phyloP scores from a whole-genome alignment of 2,329 filamentous ascomycete genomes.

The Sporothrix curviconia region DNA sequence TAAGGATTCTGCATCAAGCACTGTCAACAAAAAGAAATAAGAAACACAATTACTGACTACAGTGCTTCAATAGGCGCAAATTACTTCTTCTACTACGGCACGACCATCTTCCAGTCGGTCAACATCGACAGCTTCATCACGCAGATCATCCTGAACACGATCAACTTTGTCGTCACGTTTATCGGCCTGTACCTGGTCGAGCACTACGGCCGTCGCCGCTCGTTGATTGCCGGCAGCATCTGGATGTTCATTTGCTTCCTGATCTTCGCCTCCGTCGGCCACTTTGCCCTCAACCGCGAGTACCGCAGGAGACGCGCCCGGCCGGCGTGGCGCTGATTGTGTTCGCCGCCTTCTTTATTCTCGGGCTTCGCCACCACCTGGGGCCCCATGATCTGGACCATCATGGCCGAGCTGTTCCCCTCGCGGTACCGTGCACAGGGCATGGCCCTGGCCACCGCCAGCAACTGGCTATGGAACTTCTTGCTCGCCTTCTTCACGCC shows the following conservation, averaged over 20 bases:
- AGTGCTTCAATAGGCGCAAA: no score
- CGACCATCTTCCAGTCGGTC: conserved; percentile 59
- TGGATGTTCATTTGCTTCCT: conserved; percentile 63
- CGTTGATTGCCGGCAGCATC: conserved; percentile 57
- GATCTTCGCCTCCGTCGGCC: conserved; percentile 55
- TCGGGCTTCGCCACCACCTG: conserved; percentile 52
- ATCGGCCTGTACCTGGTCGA: conserved; percentile 63
- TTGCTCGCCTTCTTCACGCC: conserved; percentile 27
- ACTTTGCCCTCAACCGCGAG: conserved; percentile 33
- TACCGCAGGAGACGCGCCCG: conserved; percentile 30
- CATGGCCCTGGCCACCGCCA: conserved; percentile 25
- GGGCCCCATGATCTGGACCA: conserved; percentile 21
- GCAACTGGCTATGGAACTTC: conserved; percentile 57
- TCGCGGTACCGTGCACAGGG: conserved; percentile 20
- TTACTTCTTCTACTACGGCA: conserved; percentile 55
- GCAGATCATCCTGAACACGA: conserved; percentile 50
- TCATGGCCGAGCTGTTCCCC: conserved; percentile 21
- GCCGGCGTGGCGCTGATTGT: conserved; percentile 64
- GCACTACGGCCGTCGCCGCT: conserved; percentile 60
- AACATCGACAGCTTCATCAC: conserved; percentile 62
- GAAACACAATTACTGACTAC: no score
- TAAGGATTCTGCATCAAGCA: no score
- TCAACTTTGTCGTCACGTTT: conserved; percentile 50
- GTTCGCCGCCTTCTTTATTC: conserved; percentile 67
- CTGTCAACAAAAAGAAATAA: no score